Conservation (phyloP, 2,329 filamentous ascomycete species). For the Aspergillus puulaauensis region DNA sequence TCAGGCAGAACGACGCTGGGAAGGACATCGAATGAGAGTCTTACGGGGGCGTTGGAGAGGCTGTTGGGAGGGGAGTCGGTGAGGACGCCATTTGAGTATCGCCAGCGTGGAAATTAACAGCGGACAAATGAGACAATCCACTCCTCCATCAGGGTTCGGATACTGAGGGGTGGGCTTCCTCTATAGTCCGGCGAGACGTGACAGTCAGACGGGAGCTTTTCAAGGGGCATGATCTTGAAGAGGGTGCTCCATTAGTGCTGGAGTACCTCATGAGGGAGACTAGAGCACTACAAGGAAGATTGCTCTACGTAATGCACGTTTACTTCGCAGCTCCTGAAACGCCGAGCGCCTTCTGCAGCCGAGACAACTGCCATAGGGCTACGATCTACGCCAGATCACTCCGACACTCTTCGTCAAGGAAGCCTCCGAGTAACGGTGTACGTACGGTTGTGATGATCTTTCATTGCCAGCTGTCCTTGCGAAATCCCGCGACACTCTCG, state of each 20-base stretch:
- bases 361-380: too few species aligned
- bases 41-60: slow-evolving; percentile 11
- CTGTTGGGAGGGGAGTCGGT: slow-evolving; percentile 10
- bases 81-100: slow-evolving; percentile 18
- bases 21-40: background rate
- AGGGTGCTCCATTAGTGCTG: background rate
- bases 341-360: too few species aligned
- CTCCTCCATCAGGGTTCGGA: slow-evolving; percentile 12
- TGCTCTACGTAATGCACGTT: too few species aligned
- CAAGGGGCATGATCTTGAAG: background rate
- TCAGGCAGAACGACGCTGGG: too few species aligned
- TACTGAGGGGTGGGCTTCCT: background rate
- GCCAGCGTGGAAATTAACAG: background rate
- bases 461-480: slow-evolving; percentile 36
- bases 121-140: slow-evolving; percentile 16
- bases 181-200: background rate
- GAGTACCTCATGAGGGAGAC: background rate
- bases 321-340: too few species aligned
- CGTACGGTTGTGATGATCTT: slow-evolving; percentile 21
- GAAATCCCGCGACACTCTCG: slow-evolving; percentile 36
- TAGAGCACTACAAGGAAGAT: too few species aligned
- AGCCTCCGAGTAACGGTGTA: too few species aligned
- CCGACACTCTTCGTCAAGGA: too few species aligned
- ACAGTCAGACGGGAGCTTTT: too few species aligned
- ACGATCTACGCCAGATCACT: too few species aligned